These are phyloP conservation scores for Lactifluus echinatus DNA, from an alignment of 768 basidiomycete genomes.

Conservation along the genomic window DNA sequence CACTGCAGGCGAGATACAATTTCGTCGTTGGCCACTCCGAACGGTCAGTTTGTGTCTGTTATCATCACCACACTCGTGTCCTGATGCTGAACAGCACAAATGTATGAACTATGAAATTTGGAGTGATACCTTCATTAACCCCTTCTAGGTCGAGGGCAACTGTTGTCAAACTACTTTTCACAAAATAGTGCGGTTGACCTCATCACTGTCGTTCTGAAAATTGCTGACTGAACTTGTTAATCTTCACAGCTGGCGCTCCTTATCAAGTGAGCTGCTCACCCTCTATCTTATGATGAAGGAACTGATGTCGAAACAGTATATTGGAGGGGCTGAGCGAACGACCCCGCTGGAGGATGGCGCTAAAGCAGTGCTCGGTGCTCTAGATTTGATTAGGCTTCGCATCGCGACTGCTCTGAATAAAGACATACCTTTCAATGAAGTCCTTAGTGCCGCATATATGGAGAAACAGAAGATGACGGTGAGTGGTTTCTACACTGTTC, in stretches of 20 bases:
- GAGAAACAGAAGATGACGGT: slow-evolving; percentile 80
- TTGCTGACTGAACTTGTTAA: slow-evolving; percentile 1
- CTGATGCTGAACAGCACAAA: slow-evolving; percentile 46
- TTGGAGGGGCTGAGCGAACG: slow-evolving; percentile 68
- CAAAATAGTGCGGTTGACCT: slow-evolving; percentile 55
- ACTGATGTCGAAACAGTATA: slow-evolving; percentile 41
- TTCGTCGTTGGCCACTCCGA: slow-evolving; percentile 66
- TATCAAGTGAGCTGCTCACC: slow-evolving; percentile 47
- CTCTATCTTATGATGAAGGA: not conserved
- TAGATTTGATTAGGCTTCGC: slow-evolving; percentile 49
- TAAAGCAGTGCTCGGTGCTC: slow-evolving; percentile 47
- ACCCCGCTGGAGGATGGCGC: slow-evolving; percentile 55
- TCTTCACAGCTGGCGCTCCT: slow-evolving; percentile 57
- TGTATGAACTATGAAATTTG: slow-evolving; percentile 32
- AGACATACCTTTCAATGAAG: slow-evolving; percentile 56
- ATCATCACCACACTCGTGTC: not conserved
- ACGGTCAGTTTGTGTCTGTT: slow-evolving; percentile 36
- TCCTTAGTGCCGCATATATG: slow-evolving; percentile 79
- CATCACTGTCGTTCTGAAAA: not conserved
- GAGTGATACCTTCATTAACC: not conserved
- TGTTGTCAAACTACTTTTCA: slow-evolving; percentile 78
- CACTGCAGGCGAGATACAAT: slow-evolving; percentile 41
- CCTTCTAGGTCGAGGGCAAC: slow-evolving; percentile 49
- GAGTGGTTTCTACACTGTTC: slow-evolving; percentile 21
- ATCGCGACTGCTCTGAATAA: slow-evolving; percentile 37